phyloP scores from a whole-genome alignment of 169 alveolate species.

The Cryptosporidium meleagridis region DNA sequence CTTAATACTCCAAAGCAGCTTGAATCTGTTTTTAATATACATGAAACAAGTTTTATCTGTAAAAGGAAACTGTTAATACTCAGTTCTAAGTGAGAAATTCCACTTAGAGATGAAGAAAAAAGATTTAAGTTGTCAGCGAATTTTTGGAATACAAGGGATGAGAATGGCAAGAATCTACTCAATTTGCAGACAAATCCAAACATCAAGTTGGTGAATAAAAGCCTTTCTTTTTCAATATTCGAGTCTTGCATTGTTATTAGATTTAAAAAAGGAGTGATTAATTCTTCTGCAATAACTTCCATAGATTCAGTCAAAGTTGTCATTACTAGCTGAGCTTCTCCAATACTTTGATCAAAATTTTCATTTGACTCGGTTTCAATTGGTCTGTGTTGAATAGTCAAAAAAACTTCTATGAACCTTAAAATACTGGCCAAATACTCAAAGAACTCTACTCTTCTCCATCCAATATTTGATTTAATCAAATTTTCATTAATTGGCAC shows the following conservation, averaged over 20 bases:
- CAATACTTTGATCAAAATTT: neutral
- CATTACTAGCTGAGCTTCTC: constrained; percentile 10
- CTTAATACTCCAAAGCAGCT: neutral
- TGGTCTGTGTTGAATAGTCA: constrained; percentile 33
- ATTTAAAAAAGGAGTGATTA: neutral
- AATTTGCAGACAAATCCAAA: constrained; percentile 22
- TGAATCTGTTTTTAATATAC: neutral
- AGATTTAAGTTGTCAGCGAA: neutral
- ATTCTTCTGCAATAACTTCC: constrained; percentile 8
- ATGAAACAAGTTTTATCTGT: neutral
- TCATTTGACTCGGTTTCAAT: neutral
- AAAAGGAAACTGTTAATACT: neutral
- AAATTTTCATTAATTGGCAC: neutral
- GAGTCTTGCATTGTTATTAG: constrained; percentile 1
- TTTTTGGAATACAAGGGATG: constrained; percentile 6
- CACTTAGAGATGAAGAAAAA: neutral
- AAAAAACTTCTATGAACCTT: constrained; percentile 16
- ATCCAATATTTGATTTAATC: constrained; percentile 1
- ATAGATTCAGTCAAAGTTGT: constrained; percentile 20
- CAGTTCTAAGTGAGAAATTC: neutral
- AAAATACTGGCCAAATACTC: constrained; percentile 15
- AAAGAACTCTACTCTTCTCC: constrained; percentile 21
- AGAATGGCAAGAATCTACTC: constrained; percentile 24
- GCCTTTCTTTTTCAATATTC: neutral
- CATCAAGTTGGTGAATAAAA: constrained; percentile 3